These are phyloP conservation scores for Talaromyces pinophilus DNA, from an alignment of 2,329 filamentous ascomycete species.

Conservation along the genomic window DNA sequence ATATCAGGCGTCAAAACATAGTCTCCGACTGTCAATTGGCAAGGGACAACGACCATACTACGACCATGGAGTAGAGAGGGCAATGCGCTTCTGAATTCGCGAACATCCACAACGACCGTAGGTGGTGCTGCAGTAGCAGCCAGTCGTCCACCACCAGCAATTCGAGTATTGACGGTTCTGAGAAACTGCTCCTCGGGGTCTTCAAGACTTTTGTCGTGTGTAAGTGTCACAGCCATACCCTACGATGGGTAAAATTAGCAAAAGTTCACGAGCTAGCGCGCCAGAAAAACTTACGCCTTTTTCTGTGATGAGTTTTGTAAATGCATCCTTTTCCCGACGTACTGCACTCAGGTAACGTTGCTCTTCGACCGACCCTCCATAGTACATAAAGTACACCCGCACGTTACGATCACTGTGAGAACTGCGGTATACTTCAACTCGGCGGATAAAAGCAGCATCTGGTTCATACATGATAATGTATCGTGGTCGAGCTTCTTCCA, in stretches of 20 bases:
- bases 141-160: conserved; percentile 86
- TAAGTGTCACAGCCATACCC: conserved; percentile 86
- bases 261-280: background rate
- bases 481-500: conserved; percentile 88
- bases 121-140: conserved; percentile 82
- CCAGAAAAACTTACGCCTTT: conserved; percentile 60
- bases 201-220: conserved; percentile 68
- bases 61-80: conserved; percentile 89
- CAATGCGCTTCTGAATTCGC: conserved; percentile 90
- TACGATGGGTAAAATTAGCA: conserved; percentile 29
- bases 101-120: conserved; percentile 89
- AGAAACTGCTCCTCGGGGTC: conserved; percentile 91
- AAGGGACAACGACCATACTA: conserved; percentile 84
- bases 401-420: conserved; percentile 89
- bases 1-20: conserved; percentile 91
- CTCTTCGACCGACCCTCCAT: conserved; percentile 91
- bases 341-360: conserved; percentile 88
- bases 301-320: conserved; percentile 92
- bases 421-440: conserved; percentile 93
- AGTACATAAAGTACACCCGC: conserved; percentile 95
- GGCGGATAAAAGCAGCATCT: conserved; percentile 87
- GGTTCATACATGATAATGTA: conserved; percentile 99
- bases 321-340: conserved; percentile 93
- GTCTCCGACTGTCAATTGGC: conserved; percentile 94
- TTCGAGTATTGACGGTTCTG: conserved; percentile 92